Conservation (phyloP, 257 asterid species). For the Solanum habrochaites region DNA sequence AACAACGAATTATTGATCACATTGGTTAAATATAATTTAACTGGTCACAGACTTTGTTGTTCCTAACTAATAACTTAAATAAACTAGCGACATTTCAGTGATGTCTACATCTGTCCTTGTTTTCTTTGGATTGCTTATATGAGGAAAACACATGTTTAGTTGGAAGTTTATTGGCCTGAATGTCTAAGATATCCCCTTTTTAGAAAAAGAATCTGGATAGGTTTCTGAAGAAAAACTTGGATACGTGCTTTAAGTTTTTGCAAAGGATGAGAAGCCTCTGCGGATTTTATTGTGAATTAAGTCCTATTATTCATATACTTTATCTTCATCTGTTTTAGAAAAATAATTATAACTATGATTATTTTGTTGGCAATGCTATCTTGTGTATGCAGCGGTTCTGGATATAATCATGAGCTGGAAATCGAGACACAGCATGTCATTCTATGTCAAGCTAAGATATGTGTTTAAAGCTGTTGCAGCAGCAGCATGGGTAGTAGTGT, state of each 20-base stretch:
- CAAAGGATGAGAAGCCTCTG: neutral
- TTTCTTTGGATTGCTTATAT: neutral
- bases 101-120: neutral
- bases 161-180: neutral
- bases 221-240: neutral
- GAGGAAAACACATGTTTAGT: neutral
- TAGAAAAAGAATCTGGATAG: neutral
- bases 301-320: neutral
- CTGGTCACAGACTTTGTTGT: neutral
- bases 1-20: neutral
- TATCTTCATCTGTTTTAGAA: neutral
- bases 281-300: neutral
- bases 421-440: slow-evolving; percentile 78
- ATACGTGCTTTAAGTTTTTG: neutral
- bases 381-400: slow-evolving; percentile 55
- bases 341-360: neutral
- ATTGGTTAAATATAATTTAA: neutral
- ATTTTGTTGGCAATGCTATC: neutral
- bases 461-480: slow-evolving; percentile 64
- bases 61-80: neutral
- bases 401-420: slow-evolving; percentile 81
- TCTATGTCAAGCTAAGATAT: slow-evolving; percentile 84
- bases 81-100: neutral
- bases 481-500: slow-evolving; percentile 75
- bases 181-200: neutral